Percentiles rank a stretch among this genome's conserved stretches.
Conservation (phyloP, 225 moss, liverwort and hornwort genomes). For the Rhytidiadelphus loreus region DNA sequence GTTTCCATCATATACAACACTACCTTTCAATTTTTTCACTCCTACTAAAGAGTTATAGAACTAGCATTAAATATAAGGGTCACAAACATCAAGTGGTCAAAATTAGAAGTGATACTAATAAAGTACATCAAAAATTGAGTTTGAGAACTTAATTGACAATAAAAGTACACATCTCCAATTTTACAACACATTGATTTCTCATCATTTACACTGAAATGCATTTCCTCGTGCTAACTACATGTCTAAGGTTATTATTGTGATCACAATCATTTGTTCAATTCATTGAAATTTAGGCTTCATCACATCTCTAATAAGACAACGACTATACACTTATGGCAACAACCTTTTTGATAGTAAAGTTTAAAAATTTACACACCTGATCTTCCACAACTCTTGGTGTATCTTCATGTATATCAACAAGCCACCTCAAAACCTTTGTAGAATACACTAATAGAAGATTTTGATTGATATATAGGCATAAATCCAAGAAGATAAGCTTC, state of each 20-base stretch:
- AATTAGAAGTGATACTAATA: neutral
- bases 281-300: neutral
- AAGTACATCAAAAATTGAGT: neutral
- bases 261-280: neutral
- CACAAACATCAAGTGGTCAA: neutral
- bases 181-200: neutral
- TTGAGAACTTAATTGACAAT: too few relatives aligned
- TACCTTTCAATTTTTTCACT: too few relatives aligned
- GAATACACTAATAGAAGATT: too few relatives aligned
- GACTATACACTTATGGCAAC: neutral
- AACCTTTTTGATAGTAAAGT: neutral
- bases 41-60: neutral
- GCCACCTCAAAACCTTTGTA: neutral
- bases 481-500: neutral
- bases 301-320: fast-evolving
- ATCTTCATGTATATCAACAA: too few relatives aligned
- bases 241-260: too few relatives aligned
- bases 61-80: neutral
- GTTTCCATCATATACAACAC: too few relatives aligned
- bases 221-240: fast-evolving
- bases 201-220: too few relatives aligned
- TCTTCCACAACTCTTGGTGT: neutral
- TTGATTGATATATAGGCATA: neutral
- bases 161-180: neutral
- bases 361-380: neutral